Base-by-base conservation (phyloP, 257 asterid species). In the Lavandula angustifolia region DNA sequence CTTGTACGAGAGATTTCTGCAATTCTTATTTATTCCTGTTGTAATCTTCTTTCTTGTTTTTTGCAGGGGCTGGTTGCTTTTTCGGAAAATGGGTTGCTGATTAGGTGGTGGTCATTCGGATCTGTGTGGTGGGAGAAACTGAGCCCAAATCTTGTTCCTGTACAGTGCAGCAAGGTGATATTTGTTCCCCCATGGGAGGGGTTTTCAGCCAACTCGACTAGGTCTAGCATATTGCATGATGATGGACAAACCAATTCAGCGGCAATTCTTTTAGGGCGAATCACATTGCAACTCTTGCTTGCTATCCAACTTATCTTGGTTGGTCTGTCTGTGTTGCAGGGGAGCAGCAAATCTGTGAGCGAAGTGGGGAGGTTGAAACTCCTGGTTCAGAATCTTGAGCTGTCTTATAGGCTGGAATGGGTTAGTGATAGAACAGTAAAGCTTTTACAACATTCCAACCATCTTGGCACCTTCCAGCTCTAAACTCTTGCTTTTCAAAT, bases 121-220 rank as follows among this genome's bases (percentile, higher is more conserved):
- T 84, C 92, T 59, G 92, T 81, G 65, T 92, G 99, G 99, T 89
- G 96, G 97, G 97, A 92, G 84, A 92, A 85, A 78, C 87, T 92
- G 34, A 89, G 88, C 77, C 82, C 91, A 68, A 87, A 77, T 79
- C 94, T 82, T 47, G 85, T 79, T 75, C 94, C 92, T 37, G 97
- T 92, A 29, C 96, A 79, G 75, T 92, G 95, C 85, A 89, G 92
- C 35, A 92, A 92, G 78, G 82, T 92, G 76, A 89, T 92, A 58
- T 87, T 87, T 66, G 87, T 87, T 71, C 95, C 96, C 66, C 94
- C 96, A 31, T 89, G 95, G 96, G 99, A 92, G 57, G 99, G 95
- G 32, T 87, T 92, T 78, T 92, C 94, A 37, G 95, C 97, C 41
- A 92, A 70, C 81, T 84, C 94, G 55, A 80, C 85, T 18, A 78